phyloP scores from a whole-genome alignment of 1,139 yeast species.

The Saccharomyces pastorianus region DNA sequence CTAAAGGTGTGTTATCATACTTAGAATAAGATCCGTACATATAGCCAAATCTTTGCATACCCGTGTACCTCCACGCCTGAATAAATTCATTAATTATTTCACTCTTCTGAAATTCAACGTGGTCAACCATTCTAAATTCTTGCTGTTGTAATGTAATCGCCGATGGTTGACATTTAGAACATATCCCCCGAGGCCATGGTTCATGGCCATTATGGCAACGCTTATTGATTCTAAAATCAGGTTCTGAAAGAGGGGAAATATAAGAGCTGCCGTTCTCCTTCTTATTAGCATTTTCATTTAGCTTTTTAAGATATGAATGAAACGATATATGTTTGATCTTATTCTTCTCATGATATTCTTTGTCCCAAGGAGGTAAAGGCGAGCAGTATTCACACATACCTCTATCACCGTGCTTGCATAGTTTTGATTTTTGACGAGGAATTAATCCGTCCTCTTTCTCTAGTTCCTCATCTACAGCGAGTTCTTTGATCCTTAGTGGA shows the following conservation, averaged over 20 bases:
- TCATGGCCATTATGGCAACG: conserved; percentile 75
- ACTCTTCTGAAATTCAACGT: conserved; percentile 79
- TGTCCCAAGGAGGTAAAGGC: conserved; percentile 93
- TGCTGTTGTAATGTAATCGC: conserved; percentile 90
- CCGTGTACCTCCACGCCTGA: conserved; percentile 85
- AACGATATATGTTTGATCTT: conserved; percentile 83
- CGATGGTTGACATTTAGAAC: conserved; percentile 96
- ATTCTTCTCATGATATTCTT: conserved; percentile 61
- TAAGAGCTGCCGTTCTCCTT: conserved; percentile 56
- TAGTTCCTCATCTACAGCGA: conserved; percentile 59
- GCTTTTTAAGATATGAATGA: conserved; percentile 70
- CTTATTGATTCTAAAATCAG: conserved; percentile 55
- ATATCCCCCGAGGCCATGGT: conserved; percentile 90
- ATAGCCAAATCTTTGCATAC: conserved; percentile 78
- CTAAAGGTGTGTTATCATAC: conserved; percentile 72
- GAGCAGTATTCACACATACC: conserved; percentile 98
- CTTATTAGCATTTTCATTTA: conserved; percentile 64
- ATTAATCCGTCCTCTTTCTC: conserved; percentile 70
- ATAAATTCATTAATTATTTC: conserved; percentile 71
- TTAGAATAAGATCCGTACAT: conserved; percentile 73
- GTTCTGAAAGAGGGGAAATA: conserved; percentile 72
- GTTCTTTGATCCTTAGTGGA: conserved; percentile 34
- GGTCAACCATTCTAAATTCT: conserved; percentile 91
- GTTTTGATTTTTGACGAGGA: conserved; percentile 47
- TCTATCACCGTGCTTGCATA: conserved; percentile 83